phyloP scores from a whole-genome alignment of 108 stramenopile genomes.

The Hondaea fermentalgiana region DNA sequence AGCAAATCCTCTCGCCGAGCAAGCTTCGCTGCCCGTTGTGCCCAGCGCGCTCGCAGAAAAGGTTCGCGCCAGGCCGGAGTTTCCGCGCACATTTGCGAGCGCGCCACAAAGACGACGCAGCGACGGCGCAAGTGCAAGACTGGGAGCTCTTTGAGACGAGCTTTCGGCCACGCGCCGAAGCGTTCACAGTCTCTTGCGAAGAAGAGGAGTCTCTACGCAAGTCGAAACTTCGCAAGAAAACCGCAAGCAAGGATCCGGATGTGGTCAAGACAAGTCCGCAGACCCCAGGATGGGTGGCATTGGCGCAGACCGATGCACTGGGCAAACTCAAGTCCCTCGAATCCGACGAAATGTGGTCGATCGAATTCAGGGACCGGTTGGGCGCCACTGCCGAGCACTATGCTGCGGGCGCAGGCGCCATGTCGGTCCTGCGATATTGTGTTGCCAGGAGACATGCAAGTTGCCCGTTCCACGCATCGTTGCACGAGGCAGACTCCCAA shows the following conservation, averaged over 20 bases:
- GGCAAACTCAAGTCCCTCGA: not conserved
- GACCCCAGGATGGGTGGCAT: not conserved
- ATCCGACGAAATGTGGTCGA: not conserved
- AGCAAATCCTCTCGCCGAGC: not conserved
- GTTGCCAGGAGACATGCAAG: not conserved
- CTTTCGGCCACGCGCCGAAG: not conserved
- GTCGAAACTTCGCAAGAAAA: too few species aligned
- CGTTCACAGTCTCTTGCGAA: not conserved
- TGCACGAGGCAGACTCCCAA: not conserved
- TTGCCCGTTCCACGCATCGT: not conserved
- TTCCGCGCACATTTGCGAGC: not conserved
- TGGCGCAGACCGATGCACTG: not conserved
- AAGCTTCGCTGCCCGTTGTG: not conserved
- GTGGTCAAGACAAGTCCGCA: not conserved
- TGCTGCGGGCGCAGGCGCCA: not conserved
- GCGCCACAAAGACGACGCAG: not conserved
- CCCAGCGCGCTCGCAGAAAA: not conserved
- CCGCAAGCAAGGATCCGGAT: not conserved
- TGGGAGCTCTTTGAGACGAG: not conserved
- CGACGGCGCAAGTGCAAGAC: not conserved
- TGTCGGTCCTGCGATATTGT: not conserved
- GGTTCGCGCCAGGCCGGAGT: not conserved
- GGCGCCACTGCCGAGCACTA: not conserved
- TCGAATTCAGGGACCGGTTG: not conserved
- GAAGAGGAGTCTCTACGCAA: too few species aligned